Conservation (phyloP, 805 yeast genomes). For the Jamesozyma piceae region DNA sequence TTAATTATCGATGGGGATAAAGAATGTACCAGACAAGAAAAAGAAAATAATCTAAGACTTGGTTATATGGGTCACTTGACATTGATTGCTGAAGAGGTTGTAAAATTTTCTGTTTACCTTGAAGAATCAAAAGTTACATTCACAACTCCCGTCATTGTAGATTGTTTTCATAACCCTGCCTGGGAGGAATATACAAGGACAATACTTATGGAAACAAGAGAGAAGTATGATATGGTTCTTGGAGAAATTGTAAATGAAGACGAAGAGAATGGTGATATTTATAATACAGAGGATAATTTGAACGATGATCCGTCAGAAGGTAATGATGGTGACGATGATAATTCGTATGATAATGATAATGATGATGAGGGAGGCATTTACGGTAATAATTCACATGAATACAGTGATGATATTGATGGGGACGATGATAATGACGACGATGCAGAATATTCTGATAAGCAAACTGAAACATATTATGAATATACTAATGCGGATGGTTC, state of each 20-base stretch:
- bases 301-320: no score
- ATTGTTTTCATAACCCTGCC: slow-evolving; percentile 23
- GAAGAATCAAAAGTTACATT: slow-evolving; percentile 28
- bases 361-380: slow-evolving; percentile 6
- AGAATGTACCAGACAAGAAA: slow-evolving; percentile 51
- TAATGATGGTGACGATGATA: slow-evolving; percentile 14
- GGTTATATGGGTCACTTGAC: slow-evolving; percentile 97
- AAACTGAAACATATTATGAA: slow-evolving; percentile 27
- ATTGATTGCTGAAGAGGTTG: slow-evolving; percentile 90
- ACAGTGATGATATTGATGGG: slow-evolving; percentile 18
- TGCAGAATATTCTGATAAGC: slow-evolving; percentile 35
- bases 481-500: slow-evolving; percentile 31
- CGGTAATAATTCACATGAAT: not conserved
- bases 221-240: slow-evolving; percentile 84
- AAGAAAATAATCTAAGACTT: slow-evolving; percentile 53
- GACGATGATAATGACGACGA: slow-evolving; percentile 43
- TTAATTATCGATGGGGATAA: slow-evolving; percentile 57
- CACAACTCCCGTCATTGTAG: slow-evolving; percentile 18
- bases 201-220: slow-evolving; percentile 78
- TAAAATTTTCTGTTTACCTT: slow-evolving; percentile 57
- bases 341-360: slow-evolving; percentile 5
- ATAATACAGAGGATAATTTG: slow-evolving; percentile 17
- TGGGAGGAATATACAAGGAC: slow-evolving; percentile 83
- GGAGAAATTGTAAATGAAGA: slow-evolving; percentile 54
- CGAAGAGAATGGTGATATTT: slow-evolving; percentile 51